These are phyloP conservation scores for Sphaerobolus stellatus DNA, from an alignment of 1,284 basidiomycete species.

Conservation along the genomic window DNA sequence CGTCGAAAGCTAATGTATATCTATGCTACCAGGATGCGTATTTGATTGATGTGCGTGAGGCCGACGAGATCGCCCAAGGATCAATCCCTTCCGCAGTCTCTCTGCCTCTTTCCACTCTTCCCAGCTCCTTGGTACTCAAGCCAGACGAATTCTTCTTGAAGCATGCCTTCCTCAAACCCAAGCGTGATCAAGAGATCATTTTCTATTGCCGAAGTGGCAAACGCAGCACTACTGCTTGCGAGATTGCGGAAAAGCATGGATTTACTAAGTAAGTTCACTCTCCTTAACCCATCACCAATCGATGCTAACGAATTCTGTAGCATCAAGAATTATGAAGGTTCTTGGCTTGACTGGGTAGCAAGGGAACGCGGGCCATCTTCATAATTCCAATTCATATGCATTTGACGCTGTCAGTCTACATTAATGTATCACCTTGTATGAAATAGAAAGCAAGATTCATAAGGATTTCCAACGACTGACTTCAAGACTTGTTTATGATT, in stretches of 20 bases:
- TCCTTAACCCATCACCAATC: background rate
- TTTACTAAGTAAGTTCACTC: slow-evolving; percentile 68
- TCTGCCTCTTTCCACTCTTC: slow-evolving; percentile 81
- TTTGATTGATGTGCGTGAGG: slow-evolving; percentile 91
- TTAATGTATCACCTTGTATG: background rate
- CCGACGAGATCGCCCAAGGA: slow-evolving; percentile 89
- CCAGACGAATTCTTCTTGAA: slow-evolving; percentile 63
- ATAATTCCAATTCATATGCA: no score
- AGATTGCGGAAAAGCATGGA: slow-evolving; percentile 82
- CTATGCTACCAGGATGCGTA: slow-evolving; percentile 61
- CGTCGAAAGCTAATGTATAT: slow-evolving; percentile 10
- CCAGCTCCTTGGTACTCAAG: slow-evolving; percentile 65
- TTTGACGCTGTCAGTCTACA: no score
- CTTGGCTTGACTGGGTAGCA: slow-evolving; percentile 90
- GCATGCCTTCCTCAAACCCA: slow-evolving; percentile 86
- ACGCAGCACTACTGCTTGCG: slow-evolving; percentile 79
- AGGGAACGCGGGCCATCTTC: slow-evolving; percentile 43
- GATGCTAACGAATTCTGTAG: slow-evolving; percentile 36
- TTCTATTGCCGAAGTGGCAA: slow-evolving; percentile 96
- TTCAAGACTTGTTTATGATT: slow-evolving; percentile 17
- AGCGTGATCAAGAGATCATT: slow-evolving; percentile 72
- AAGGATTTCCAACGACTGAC: slow-evolving; percentile 13
- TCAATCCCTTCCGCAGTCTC: slow-evolving; percentile 96
- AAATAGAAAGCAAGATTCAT: slow-evolving; percentile 7
- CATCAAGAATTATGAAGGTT: slow-evolving; percentile 85